Evolutionary conservation across 2,329 filamentous ascomycete species (phyloP), one percentile per base, ranked within the genome.

Genomic region (Pseudogymnoascus sp.): DNA sequence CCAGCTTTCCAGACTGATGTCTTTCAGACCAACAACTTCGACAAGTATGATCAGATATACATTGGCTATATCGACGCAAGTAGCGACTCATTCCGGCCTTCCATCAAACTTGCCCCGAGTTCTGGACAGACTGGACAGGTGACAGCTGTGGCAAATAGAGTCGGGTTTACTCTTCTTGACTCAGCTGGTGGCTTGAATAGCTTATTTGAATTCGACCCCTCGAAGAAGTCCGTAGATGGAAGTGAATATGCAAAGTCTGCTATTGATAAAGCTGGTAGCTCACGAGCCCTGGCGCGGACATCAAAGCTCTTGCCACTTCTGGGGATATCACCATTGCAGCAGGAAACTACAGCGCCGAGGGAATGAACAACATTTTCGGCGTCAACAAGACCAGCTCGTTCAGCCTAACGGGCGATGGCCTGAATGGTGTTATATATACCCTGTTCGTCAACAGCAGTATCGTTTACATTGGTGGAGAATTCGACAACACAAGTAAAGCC

Each of bases 1-100:
- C 72, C 75, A 37, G 79, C 83, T 4, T 80, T 87, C 63, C 81
- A 84, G 28, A 84, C 81, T 0, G 81, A 83, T 0, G 78, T 97
- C 6, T 96, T 84, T 72, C 95, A 99, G 75, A 96, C 93, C 16
- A 99, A 99, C 76, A 84, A 96, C 73, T 96, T 88, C 74, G 93
- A 97, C 79, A 99, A 99, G 75, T 97, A 96, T 71, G 95, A 99
- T 72, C 87, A 90, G 68, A 87, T 99, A 63, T 96, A 92, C 76
- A 89, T 88, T 67, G 95, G 93, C 55, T 86, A 86, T 67, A 86
- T 99, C 61, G 91, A 97, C 71, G 87, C 87, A 61, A 86, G 83
- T 61, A 88, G 84, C 8, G 79, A 78, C 65, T 83, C 82, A 18
- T 97, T 97, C 79, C 87, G 87, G 43, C 91, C 93, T 12, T 85